Base-by-base conservation (phyloP, 1,284 basidiomycete species). In the Schizophyllum commune region DNA sequence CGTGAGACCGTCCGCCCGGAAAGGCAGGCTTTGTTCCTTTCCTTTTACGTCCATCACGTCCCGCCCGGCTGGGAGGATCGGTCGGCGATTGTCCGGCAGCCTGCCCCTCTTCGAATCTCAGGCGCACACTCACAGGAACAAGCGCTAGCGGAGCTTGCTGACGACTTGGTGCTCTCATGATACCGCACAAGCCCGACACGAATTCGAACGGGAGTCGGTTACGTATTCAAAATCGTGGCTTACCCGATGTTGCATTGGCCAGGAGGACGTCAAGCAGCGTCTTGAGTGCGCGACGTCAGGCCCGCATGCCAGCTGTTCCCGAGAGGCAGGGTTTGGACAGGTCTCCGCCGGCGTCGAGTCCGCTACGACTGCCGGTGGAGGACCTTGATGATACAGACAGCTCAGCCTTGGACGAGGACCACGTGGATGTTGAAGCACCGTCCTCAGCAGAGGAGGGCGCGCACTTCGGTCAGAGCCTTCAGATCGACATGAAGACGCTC, bases 401-500 rank as follows among this genome's bases (percentile, higher is more conserved):
- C 17, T 47, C 39, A 47, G 39, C 17, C 17, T 47, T 47, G 39
- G 39, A 47, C 39, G 39, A 47, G 13, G 39, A 47, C 39, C 39
- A 47, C 39, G 39, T 47, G 39, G 39, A 47, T 13, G 9, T 47
- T 47, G 39, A 47, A 47, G 39, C 39, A 47, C 71, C 77, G 5
- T 65, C 70, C 15, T 82, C 79, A 2, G 77, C 79, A 1, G 84
- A 84, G 60, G 81, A 81, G 64, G 81, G 79, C 4, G 78, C 80
- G 11, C 84, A 83, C 66, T 80, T 89, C 66, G 75, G 75, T 60
- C 73, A 77, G 55, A 83, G 77, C 62, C 68, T 89, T 59, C 80
- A 87, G 69, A 91, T 92, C 64, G 85, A 89, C 66, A 89, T 92
- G 84, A 88, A 88, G 68, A 79, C 77, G 22, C 76, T 90, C 33